Percentiles rank a stretch among this genome's conserved stretches.
These are phyloP conservation scores for Fusarium nematophilum DNA, from an alignment of 2,329 filamentous ascomycete genomes.

Conservation along the genomic window DNA sequence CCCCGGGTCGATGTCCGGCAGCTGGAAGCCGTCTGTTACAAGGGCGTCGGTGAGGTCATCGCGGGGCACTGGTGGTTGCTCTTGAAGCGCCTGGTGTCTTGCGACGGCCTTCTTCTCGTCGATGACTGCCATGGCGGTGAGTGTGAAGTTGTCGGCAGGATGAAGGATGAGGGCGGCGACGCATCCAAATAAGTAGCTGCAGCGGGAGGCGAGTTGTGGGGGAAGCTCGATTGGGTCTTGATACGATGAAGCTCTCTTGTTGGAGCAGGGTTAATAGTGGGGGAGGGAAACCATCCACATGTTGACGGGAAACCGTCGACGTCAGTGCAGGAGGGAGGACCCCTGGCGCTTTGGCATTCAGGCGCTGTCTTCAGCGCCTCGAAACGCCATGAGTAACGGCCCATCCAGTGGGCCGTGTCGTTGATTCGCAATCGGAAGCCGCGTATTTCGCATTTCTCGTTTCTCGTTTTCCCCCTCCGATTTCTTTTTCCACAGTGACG, in stretches of 20 bases:
- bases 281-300: not conserved
- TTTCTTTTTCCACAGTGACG: too few relatives aligned
- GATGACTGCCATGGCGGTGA: conserved; percentile 41
- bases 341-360: not conserved
- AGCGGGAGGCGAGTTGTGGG: not conserved
- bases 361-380: not conserved
- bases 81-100: conserved; percentile 31
- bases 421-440: too few relatives aligned
- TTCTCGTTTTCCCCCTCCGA: too few relatives aligned
- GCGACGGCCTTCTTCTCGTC: conserved; percentile 44
- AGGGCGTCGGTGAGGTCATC: conserved; percentile 43
- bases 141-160: conserved; percentile 1
- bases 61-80: conserved; percentile 12
- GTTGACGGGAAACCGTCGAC: not conserved
- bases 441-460: too few relatives aligned
- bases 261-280: conserved; percentile 8
- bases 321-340: not conserved
- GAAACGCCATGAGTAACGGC: not conserved
- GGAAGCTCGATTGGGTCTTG: conserved; percentile 4
- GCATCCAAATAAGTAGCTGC: conserved; percentile 7
- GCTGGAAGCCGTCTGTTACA: conserved; percentile 54
- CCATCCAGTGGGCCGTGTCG: not conserved
- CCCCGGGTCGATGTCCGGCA: conserved; percentile 55
- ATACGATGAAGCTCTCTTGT: conserved; percentile 9
- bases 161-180: not conserved